Percentiles rank a stretch among this genome's conserved stretches.
These are phyloP conservation scores for Alternaria sp. DNA, from an alignment of 2,329 filamentous ascomycete genomes.

Conservation along the genomic window DNA sequence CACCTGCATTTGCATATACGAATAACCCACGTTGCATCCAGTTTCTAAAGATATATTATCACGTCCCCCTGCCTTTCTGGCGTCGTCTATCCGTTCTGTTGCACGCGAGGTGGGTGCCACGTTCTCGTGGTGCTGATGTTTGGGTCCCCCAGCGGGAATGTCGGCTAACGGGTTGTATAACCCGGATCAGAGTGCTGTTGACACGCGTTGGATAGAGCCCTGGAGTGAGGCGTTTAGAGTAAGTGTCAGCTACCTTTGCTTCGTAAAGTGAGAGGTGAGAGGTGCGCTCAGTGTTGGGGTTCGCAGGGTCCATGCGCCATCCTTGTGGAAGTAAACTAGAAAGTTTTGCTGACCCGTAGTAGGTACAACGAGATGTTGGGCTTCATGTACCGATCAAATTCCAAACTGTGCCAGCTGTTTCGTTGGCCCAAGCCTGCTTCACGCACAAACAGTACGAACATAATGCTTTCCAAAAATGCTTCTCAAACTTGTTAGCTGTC, in stretches of 20 bases:
- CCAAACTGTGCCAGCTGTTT: conserved; percentile 65
- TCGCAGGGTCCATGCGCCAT: conserved; percentile 4
- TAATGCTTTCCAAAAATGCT: conserved; percentile 61
- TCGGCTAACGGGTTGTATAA: conserved; percentile 40
- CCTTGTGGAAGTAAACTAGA: neutral
- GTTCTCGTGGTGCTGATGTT: conserved; percentile 19
- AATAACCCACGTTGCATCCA: neutral
- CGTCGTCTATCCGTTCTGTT: conserved; percentile 4
- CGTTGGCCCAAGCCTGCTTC: conserved; percentile 68
- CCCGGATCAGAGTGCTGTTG: conserved; percentile 40
- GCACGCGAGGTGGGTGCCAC: conserved; percentile 21
- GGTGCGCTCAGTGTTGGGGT: neutral
- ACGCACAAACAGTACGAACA: conserved; percentile 62
- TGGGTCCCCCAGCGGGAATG: conserved; percentile 31
- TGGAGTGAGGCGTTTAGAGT: conserved; percentile 48
- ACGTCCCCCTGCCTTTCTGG: conserved; percentile 1
- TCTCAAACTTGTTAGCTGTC: conserved; percentile 69
- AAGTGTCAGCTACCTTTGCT: conserved; percentile 19
- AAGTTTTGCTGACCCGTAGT: conserved; percentile 23
- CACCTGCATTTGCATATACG: conserved; percentile 13
- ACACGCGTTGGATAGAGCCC: conserved; percentile 40
- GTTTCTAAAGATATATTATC: conserved; percentile 17
- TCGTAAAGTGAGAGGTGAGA: neutral
- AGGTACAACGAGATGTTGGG: conserved; percentile 70
- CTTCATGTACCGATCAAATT: conserved; percentile 69